Conservation (phyloP, 2,329 filamentous ascomycete species). For the Chaetomium sp. region DNA sequence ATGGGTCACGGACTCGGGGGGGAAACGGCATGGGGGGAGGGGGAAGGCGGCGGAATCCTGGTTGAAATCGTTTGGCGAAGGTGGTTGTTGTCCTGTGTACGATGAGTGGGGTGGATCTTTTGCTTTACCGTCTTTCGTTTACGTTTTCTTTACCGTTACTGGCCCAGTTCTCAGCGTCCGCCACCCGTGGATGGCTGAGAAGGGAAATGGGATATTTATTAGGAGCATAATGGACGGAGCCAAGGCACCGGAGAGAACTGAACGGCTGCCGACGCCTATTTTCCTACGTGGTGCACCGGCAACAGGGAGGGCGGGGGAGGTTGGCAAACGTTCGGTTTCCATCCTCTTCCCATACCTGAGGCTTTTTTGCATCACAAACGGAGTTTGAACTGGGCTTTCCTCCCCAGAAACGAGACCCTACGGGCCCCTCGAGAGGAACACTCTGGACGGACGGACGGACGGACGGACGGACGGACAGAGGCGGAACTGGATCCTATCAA, state of each 20-base stretch:
- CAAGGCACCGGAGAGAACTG: slow-evolving; percentile 29
- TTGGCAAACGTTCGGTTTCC: slow-evolving; percentile 22
- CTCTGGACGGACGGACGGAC: slow-evolving; percentile 20
- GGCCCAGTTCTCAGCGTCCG: slow-evolving; percentile 25
- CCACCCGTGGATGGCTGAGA: slow-evolving; percentile 23
- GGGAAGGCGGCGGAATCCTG: slow-evolving; percentile 27
- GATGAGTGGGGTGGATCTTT: slow-evolving; percentile 29
- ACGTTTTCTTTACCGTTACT: slow-evolving; percentile 14
- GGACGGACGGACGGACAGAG: slow-evolving; percentile 15
- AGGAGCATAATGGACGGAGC: slow-evolving; percentile 33
- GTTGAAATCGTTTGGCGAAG: slow-evolving; percentile 29
- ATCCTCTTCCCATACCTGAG: slow-evolving; percentile 16
- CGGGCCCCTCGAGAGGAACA: slow-evolving; percentile 21
- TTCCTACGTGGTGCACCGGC: neutral
- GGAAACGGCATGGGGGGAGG: slow-evolving; percentile 30
- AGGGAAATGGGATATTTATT: slow-evolving; percentile 26
- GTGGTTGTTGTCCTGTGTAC: slow-evolving; percentile 32
- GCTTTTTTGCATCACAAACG: slow-evolving; percentile 25
- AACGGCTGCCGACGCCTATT: slow-evolving; percentile 23
- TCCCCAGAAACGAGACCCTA: slow-evolving; percentile 19
- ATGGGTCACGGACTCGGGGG: slow-evolving; percentile 33
- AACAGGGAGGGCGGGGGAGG: slow-evolving; percentile 12
- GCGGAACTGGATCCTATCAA: slow-evolving; percentile 11
- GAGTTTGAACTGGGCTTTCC: slow-evolving; percentile 25
- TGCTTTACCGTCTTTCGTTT: slow-evolving; percentile 21